phyloP scores from a whole-genome alignment of 116 monocot genomes.

The Iris pallida region DNA sequence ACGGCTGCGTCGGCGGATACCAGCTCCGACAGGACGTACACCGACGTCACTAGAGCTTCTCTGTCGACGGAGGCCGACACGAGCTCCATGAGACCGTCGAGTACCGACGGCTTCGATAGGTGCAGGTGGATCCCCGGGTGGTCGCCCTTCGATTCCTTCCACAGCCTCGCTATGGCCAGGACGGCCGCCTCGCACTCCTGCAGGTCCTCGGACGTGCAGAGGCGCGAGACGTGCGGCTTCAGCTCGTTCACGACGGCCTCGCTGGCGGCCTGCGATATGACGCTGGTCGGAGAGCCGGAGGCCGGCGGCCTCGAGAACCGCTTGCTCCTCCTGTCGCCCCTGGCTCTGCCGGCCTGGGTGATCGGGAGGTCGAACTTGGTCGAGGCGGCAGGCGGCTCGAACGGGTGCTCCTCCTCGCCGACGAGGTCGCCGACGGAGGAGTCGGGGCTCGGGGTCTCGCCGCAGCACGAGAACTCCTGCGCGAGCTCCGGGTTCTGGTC shows the following conservation, averaged over 20 bases:
- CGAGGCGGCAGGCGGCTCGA: constrained; percentile 1
- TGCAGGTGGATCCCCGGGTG: constrained; percentile 14
- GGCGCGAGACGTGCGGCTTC: constrained; percentile 30
- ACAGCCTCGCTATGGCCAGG: constrained; percentile 30
- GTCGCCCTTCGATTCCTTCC: constrained; percentile 29
- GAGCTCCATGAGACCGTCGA: constrained; percentile 46
- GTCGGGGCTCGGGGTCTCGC: constrained; percentile 23
- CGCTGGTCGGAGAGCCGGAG: constrained; percentile 34
- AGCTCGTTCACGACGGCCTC: constrained; percentile 32
- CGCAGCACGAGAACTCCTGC: constrained; percentile 28
- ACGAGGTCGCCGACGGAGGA: too few species aligned
- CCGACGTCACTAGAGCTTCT: constrained; percentile 29
- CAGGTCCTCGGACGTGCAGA: constrained; percentile 56
- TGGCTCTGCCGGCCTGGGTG: constrained; percentile 1
- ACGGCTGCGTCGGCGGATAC: constrained; percentile 26
- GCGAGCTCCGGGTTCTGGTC: constrained; percentile 44
- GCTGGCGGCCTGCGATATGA: constrained; percentile 47
- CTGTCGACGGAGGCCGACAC: constrained; percentile 36
- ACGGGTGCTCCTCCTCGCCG: too few species aligned
- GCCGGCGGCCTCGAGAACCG: constrained; percentile 20
- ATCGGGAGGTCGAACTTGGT: constrained; percentile 7
- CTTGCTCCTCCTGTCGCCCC: constrained; percentile 28
- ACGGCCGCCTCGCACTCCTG: constrained; percentile 47
- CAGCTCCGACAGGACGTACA: constrained; percentile 37
- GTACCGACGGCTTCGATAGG: constrained; percentile 25